Conservation (phyloP, 805 yeast species). For the Gaillardinia entomophila region DNA sequence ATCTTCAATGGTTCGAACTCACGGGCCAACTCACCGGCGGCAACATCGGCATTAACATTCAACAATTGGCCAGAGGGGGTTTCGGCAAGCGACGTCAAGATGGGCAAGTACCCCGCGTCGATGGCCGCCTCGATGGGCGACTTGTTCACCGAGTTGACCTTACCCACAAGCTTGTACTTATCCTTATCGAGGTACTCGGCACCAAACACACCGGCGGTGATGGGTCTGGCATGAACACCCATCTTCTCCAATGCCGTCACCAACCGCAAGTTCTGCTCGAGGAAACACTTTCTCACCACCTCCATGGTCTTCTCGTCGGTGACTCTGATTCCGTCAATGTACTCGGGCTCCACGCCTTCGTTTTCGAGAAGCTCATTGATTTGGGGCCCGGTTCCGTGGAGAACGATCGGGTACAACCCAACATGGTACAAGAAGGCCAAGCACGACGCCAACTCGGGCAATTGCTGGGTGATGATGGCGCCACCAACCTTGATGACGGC, state of each 20-base stretch:
- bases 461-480: slow-evolving; percentile 92
- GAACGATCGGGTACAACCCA: slow-evolving; percentile 92
- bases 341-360: slow-evolving; percentile 93
- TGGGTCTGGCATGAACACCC: slow-evolving; percentile 98
- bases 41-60: slow-evolving; percentile 97
- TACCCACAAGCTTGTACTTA: slow-evolving; percentile 90
- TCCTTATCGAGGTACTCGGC: slow-evolving; percentile 89
- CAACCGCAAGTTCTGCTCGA: slow-evolving; percentile 90
- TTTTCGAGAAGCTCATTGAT: slow-evolving; percentile 89
- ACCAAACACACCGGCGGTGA: slow-evolving; percentile 93
- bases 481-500: slow-evolving; percentile 99
- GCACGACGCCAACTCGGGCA: slow-evolving; percentile 91
- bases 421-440: slow-evolving; percentile 95
- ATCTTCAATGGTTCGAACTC: slow-evolving; percentile 96
- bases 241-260: slow-evolving; percentile 93
- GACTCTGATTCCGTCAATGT: slow-evolving; percentile 93
- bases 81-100: slow-evolving; percentile 93
- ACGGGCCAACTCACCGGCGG: slow-evolving; percentile 96
- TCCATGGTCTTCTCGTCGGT: slow-evolving; percentile 93
- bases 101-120: slow-evolving; percentile 94
- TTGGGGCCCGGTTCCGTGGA: slow-evolving; percentile 99
- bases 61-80: slow-evolving; percentile 94
- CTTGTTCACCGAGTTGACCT: slow-evolving; percentile 79
- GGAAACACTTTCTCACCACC: slow-evolving; percentile 90
- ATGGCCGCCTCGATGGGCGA: slow-evolving; percentile 90